A percentile compares a stretch with the other conserved stretches of the same genome.
These are phyloP conservation scores for Buddleja alternifolia DNA, from an alignment of 257 asterid species.

Conservation along the genomic window DNA sequence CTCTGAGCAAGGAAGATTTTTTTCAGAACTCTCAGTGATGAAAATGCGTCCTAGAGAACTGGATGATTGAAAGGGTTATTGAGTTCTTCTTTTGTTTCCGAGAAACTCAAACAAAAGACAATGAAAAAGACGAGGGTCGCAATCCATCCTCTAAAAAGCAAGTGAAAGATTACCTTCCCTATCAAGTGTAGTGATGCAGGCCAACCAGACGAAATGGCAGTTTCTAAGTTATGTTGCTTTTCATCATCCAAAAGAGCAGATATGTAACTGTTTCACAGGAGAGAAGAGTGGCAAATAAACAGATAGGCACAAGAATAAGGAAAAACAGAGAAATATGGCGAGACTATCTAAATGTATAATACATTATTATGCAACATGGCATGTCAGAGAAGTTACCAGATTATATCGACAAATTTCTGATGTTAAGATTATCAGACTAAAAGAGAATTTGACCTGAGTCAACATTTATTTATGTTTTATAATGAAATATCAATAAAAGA, in stretches of 20 bases:
- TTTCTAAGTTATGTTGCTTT: slow-evolving; percentile 63
- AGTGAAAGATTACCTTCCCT: slow-evolving; percentile 73
- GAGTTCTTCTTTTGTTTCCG: not conserved
- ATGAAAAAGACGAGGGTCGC: not conserved
- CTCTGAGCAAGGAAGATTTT: slow-evolving; percentile 10
- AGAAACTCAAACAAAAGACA: not conserved
- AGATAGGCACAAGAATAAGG: slow-evolving; percentile 9
- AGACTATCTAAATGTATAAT: not conserved
- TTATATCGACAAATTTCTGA: not conserved
- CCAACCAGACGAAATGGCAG: slow-evolving; percentile 82
- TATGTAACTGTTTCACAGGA: slow-evolving; percentile 64
- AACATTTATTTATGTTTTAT: not conserved
- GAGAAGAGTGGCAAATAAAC: slow-evolving; percentile 20
- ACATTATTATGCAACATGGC: not conserved
- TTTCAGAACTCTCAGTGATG: not conserved
- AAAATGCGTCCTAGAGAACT: slow-evolving; percentile 6
- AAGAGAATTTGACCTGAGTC: not conserved
- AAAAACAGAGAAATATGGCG: not conserved
- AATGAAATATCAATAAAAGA: not conserved
- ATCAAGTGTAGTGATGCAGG: slow-evolving; percentile 95
- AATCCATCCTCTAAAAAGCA: not conserved
- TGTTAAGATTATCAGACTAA: slow-evolving; percentile 6
- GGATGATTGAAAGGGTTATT: slow-evolving; percentile 2
- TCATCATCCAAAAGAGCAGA: slow-evolving; percentile 84
- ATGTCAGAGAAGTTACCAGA: slow-evolving; percentile 7